These are phyloP conservation scores for Solanum sitiens DNA, from an alignment of 257 asterid genomes.

Conservation along the genomic window DNA sequence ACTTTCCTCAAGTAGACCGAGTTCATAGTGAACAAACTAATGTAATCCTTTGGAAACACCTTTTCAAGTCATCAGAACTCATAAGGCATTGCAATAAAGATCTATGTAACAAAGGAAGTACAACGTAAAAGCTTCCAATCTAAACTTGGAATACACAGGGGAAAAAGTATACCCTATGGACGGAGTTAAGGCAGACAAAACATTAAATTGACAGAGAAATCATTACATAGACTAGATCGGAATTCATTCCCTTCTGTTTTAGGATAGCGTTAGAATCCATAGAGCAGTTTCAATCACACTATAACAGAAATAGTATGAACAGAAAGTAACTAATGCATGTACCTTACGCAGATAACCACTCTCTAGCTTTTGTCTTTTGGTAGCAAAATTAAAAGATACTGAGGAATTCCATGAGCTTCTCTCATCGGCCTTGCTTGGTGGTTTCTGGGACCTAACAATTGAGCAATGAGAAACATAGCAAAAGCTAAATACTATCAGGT, in stretches of 20 bases:
- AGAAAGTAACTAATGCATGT: not conserved
- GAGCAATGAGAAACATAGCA: not conserved
- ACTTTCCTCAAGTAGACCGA: not conserved
- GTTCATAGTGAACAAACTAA: not conserved
- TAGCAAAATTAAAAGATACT: not conserved
- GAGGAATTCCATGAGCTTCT: not conserved
- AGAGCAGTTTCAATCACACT: not conserved
- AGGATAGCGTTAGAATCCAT: not conserved
- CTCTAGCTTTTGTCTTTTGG: conserved; percentile 6
- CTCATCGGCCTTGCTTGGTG: not conserved
- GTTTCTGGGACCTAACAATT: not conserved
- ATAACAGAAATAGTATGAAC: not conserved
- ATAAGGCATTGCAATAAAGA: not conserved
- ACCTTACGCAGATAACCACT: conserved; percentile 3
- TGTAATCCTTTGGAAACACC: not conserved
- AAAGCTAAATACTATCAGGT: not conserved
- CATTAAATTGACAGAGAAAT: not conserved
- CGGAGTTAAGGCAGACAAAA: not conserved
- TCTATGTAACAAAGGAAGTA: not conserved
- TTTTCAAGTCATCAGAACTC: not conserved
- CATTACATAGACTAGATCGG: not conserved
- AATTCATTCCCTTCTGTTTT: not conserved
- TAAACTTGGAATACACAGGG: not conserved
- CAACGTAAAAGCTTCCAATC: not conserved
- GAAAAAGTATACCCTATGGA: not conserved